Evolutionary conservation across 306 rosid genomes (phyloP).

Genomic region (Trifolium pratense): DNA sequence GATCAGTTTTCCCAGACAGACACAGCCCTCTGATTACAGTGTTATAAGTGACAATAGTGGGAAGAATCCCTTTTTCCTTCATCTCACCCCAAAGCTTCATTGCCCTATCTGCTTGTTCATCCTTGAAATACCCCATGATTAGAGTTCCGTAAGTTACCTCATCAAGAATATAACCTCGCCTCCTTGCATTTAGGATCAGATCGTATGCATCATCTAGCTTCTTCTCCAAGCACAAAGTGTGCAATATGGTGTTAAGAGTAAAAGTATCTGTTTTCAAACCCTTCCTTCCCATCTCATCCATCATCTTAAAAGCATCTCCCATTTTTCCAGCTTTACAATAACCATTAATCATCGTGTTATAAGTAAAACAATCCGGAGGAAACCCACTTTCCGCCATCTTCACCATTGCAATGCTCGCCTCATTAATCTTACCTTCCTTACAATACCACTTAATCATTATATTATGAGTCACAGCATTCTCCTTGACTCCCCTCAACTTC

Average conservation of each 20-base stretch:
- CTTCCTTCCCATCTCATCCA: constrained; percentile 77
- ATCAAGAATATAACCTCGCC: constrained; percentile 81
- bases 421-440: constrained; percentile 75
- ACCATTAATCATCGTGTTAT: constrained; percentile 72
- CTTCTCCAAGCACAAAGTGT: constrained; percentile 64
- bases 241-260: constrained; percentile 73
- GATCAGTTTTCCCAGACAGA: constrained; percentile 66
- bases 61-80: constrained; percentile 68
- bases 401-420: constrained; percentile 50
- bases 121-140: constrained; percentile 80
- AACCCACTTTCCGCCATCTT: constrained; percentile 75
- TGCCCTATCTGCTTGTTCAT: constrained; percentile 56
- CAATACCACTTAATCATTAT: constrained; percentile 81
- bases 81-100: constrained; percentile 81
- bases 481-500: constrained; percentile 62
- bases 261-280: constrained; percentile 63
- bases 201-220: constrained; percentile 70
- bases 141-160: constrained; percentile 88
- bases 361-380: constrained; percentile 72
- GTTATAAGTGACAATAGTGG: constrained; percentile 74
- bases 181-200: constrained; percentile 53
- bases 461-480: constrained; percentile 71
- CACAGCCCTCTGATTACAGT: constrained; percentile 75
- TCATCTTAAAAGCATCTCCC: constrained; percentile 67
- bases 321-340: constrained; percentile 76